Evolutionary conservation across 2,329 filamentous ascomycete species (phyloP).

Genomic region (Ceratocystis alfenasii): DNA sequence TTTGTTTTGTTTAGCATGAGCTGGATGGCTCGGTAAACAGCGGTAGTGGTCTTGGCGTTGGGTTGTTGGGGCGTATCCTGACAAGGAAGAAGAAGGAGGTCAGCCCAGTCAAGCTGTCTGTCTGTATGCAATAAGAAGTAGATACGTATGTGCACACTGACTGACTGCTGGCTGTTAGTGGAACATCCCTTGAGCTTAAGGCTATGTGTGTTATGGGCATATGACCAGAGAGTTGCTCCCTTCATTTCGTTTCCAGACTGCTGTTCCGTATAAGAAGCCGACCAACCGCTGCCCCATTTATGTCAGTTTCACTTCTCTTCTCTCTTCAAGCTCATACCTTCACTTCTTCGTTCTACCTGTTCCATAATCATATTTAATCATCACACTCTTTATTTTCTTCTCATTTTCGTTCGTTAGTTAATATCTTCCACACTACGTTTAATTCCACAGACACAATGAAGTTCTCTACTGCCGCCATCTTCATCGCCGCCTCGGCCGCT

Average conservation of each 20-base stretch:
- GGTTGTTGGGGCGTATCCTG: not conserved
- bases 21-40: not conserved
- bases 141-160: not conserved
- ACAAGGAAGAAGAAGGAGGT: not conserved
- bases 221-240: not conserved
- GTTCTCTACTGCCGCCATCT: constrained; percentile 33
- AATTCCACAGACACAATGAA: constrained; percentile 33
- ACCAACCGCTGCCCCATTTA: not conserved
- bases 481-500: constrained; percentile 30
- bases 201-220: too few relatives aligned
- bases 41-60: constrained; percentile 8
- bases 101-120: not conserved
- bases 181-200: not conserved
- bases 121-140: not conserved
- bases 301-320: not conserved
- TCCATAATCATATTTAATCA: not conserved
- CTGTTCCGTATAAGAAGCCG: constrained; percentile 3
- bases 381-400: not conserved
- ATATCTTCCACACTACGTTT: constrained; percentile 16
- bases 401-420: not conserved
- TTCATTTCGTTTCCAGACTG: constrained; percentile 2
- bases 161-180: not conserved
- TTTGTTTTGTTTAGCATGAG: not conserved
- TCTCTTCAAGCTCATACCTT: not conserved
- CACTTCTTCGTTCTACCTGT: not conserved